Base-by-base conservation (phyloP, 169 alveolate genomes). In the Eimeria sp. region DNA sequence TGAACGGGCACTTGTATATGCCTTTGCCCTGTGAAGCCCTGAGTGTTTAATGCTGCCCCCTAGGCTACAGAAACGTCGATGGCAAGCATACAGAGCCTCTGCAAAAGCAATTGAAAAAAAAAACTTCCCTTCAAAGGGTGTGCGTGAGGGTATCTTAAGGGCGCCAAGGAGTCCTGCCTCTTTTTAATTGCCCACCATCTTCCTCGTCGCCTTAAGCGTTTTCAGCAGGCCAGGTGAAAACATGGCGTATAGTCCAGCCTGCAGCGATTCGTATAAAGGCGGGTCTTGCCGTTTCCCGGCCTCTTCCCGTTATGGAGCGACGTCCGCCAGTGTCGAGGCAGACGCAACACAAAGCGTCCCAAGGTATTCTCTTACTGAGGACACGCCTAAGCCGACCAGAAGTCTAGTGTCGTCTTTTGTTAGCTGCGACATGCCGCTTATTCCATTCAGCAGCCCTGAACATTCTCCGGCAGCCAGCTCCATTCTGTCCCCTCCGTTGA, bases 251-350 rank as follows among this genome's bases (percentile, higher is more conserved):
- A 76, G 60, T 11, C 66, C 82, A 87, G 54, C 94, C 8, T 58
- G 30, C 82, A 54, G 82, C 56, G 60, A 33, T 25, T 49, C 85
- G 30, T 87, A 23, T 66, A 66, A 87, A 87, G 94, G 27, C 54
- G 64, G 37, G 68, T 30, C 49, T 64, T 62, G 49, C 58, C 91
- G 43, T 54, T 66, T 87, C 43, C 49, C 25, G 82, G 71, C 64
- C n/a, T 64, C 94, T 2, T 62, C 94, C 66, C 94, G 83, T 14
- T 87, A 37, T 64, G 94, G 94, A 43, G 94, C 94, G 30, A 43
- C 56, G 49, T 87, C 94, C 52, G 94, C 94, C 37, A 87, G 94
- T 76, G 94, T 87, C 33, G 94, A 87, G 66, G 82, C 94, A 66
- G 94, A 87, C 46, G 94, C 83, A 66, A 62, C 64, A 25, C 68